These are phyloP conservation scores for Lupinus albus DNA, from an alignment of 306 rosid genomes.

Conservation along the genomic window DNA sequence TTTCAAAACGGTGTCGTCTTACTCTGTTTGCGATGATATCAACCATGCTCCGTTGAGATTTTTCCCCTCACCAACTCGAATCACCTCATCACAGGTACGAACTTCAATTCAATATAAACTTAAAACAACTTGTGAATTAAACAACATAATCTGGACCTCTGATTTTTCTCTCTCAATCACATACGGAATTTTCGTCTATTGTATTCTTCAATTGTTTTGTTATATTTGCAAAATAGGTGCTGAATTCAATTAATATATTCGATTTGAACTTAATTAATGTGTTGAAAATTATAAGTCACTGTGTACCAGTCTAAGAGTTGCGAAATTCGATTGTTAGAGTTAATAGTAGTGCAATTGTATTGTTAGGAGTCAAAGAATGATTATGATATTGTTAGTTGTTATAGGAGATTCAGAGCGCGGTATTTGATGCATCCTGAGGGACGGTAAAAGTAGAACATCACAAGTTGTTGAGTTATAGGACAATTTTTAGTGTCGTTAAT, in stretches of 20 bases:
- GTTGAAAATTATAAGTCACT: background rate
- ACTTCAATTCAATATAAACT: background rate
- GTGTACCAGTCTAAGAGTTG: background rate
- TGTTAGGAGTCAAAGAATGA: background rate
- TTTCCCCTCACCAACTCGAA: background rate
- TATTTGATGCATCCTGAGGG: background rate
- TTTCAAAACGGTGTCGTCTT: too few species aligned
- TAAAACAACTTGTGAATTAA: background rate
- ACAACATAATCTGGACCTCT: background rate
- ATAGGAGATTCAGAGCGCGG: too few species aligned
- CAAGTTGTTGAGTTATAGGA: too few species aligned
- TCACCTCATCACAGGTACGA: slow-evolving; percentile 13
- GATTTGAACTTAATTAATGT: background rate
- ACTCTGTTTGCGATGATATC: too few species aligned
- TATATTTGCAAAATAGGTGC: too few species aligned
- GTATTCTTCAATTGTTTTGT: background rate
- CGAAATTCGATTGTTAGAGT: background rate
- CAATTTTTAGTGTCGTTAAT: too few species aligned
- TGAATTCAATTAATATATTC: too few species aligned
- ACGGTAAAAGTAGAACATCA: too few species aligned
- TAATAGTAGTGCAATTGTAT: background rate
- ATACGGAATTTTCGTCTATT: background rate
- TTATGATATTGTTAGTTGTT: background rate
- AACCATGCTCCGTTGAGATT: background rate
- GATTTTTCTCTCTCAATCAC: background rate